Evolutionary conservation across 805 yeast genomes (phyloP).

Genomic region (Tetrapisispora phaffii): DNA sequence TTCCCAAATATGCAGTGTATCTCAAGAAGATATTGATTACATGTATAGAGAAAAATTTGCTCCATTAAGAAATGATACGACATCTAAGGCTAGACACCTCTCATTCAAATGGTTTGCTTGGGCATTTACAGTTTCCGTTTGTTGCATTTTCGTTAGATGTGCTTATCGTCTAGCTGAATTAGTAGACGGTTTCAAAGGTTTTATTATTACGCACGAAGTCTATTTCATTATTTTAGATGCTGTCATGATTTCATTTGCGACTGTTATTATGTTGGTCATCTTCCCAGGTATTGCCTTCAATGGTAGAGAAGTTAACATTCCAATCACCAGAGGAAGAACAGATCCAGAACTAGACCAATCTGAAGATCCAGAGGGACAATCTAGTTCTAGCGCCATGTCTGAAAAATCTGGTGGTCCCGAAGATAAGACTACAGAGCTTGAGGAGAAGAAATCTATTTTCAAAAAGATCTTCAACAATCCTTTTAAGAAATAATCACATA

Average conservation of each 20-base stretch:
- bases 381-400: neutral
- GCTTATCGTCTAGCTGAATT: slow-evolving; percentile 67
- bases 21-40: slow-evolving; percentile 17
- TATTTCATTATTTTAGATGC: slow-evolving; percentile 55
- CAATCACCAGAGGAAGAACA: slow-evolving; percentile 15
- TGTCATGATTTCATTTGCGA: slow-evolving; percentile 47
- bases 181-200: slow-evolving; percentile 55
- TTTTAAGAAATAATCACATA: neutral
- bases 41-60: slow-evolving; percentile 21
- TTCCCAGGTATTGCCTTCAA: slow-evolving; percentile 55
- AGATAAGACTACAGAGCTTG: neutral
- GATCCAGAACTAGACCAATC: slow-evolving; percentile 11
- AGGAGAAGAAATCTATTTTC: neutral
- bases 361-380: neutral
- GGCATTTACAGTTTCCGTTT: slow-evolving; percentile 37
- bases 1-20: slow-evolving; percentile 11
- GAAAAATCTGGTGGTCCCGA: neutral
- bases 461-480: slow-evolving; percentile 2
- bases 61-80: neutral
- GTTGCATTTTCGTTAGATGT: slow-evolving; percentile 56
- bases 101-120: slow-evolving; percentile 37
- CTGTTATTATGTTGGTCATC: slow-evolving; percentile 38
- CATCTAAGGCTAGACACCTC: slow-evolving; percentile 17
- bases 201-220: slow-evolving; percentile 49
- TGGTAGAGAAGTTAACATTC: slow-evolving; percentile 22